Evolutionary conservation across 179 eudicot genomes (phyloP).

Genomic region (Monotropa hypopitys): DNA sequence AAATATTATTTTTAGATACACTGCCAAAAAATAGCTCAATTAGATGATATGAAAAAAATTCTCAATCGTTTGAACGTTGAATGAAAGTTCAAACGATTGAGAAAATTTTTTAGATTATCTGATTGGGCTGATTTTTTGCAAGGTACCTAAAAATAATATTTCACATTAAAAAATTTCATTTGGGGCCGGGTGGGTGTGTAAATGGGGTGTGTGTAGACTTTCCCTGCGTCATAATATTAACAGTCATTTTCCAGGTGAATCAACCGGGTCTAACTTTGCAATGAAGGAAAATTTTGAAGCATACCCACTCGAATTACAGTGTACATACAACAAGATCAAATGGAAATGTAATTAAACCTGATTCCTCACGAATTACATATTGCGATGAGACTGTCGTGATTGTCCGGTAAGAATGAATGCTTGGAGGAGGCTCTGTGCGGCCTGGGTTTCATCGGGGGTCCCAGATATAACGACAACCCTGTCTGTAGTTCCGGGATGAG

Average conservation of each 20-base stretch:
- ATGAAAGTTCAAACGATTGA: no score
- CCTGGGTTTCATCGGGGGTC: conserved; percentile 66
- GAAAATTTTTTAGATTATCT: no score
- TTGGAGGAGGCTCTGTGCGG: conserved; percentile 83
- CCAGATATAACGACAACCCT: conserved; percentile 63
- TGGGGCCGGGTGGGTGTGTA: no score
- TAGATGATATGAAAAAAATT: no score
- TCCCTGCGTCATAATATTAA: background rate
- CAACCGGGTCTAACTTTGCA: background rate
- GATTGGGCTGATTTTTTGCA: no score
- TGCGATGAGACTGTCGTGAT: background rate
- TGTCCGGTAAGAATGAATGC: conserved; percentile 46
- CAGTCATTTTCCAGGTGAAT: background rate
- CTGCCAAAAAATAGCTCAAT: no score
- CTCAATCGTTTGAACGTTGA: no score
- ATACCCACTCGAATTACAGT: background rate
- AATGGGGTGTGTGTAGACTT: no score
- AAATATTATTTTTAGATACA: no score
- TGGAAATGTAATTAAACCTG: background rate
- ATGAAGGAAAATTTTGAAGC: background rate
- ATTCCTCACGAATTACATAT: background rate
- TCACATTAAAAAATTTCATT: no score
- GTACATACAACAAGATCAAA: background rate
- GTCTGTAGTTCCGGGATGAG: conserved; percentile 37
- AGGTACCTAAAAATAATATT: no score